phyloP scores from a whole-genome alignment of 805 yeast species.

The Candida oleophila region DNA sequence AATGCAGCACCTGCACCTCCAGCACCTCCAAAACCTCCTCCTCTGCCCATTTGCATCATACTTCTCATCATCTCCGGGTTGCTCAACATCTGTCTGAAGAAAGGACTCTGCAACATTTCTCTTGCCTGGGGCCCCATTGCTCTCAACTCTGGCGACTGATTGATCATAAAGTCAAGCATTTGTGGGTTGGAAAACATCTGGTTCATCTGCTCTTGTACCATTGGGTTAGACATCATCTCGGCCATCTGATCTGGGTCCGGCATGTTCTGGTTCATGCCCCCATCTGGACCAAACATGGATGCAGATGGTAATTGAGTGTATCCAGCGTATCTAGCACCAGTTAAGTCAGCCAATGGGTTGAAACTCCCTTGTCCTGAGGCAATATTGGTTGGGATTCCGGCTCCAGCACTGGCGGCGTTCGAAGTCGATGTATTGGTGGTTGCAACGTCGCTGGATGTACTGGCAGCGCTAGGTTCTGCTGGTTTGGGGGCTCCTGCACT shows the following conservation, averaged over 20 bases:
- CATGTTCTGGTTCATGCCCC: constrained; percentile 71
- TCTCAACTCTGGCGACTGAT: constrained; percentile 80
- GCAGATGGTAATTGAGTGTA: constrained; percentile 83
- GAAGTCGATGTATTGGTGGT: constrained; percentile 15
- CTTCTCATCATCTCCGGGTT: constrained; percentile 86
- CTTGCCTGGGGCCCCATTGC: constrained; percentile 89
- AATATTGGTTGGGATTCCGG: constrained; percentile 66
- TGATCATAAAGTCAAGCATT: constrained; percentile 78
- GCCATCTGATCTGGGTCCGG: constrained; percentile 77
- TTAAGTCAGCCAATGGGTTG: constrained; percentile 87
- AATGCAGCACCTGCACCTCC: constrained; percentile 16
- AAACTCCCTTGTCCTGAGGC: constrained; percentile 87
- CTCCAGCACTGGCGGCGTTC: constrained; percentile 15
- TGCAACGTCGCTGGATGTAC: constrained; percentile 23
- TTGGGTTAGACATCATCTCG: constrained; percentile 76
- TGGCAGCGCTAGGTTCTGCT: constrained; percentile 20
- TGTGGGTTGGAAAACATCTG: constrained; percentile 84
- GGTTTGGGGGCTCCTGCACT: constrained; percentile 49
- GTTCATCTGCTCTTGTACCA: constrained; percentile 78
- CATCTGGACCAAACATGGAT: constrained; percentile 90
- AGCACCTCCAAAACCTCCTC: constrained; percentile 22
- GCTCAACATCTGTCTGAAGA: constrained; percentile 63
- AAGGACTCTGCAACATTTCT: constrained; percentile 79
- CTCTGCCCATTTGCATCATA: constrained; percentile 72
- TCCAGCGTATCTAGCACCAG: constrained; percentile 96